A percentile compares a stretch with the other conserved stretches of the same genome.
Conservation (phyloP, 352 stramenopile species). For the Phytophthora sp. region DNA sequence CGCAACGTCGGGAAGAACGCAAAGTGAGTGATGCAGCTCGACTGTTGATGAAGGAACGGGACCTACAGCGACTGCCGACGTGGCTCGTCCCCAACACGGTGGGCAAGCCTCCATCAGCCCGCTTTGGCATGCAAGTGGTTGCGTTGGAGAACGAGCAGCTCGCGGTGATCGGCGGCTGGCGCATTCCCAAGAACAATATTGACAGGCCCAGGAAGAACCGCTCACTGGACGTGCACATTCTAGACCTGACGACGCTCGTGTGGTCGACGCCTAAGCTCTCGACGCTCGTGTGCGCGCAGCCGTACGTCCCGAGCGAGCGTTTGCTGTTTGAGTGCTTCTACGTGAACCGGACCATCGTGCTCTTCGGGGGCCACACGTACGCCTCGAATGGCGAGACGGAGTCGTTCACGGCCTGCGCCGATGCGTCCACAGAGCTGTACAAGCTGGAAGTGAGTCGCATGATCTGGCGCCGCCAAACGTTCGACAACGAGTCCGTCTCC, state of each 20-base stretch:
- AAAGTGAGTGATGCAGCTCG: slow-evolving; percentile 12
- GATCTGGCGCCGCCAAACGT: slow-evolving; percentile 68
- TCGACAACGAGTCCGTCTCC: slow-evolving; percentile 4
- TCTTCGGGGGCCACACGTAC: slow-evolving; percentile 63
- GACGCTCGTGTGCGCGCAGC: slow-evolving; percentile 40
- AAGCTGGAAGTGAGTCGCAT: slow-evolving; percentile 68
- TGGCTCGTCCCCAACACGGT: slow-evolving; percentile 55
- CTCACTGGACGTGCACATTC: slow-evolving; percentile 49
- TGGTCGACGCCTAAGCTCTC: slow-evolving; percentile 57
- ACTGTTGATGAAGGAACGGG: slow-evolving; percentile 17
- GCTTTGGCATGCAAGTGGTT: slow-evolving; percentile 59
- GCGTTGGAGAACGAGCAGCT: slow-evolving; percentile 48
- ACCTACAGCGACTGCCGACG: slow-evolving; percentile 9
- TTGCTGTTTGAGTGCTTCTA: slow-evolving; percentile 64
- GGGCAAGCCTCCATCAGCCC: slow-evolving; percentile 50
- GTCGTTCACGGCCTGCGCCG: slow-evolving; percentile 33
- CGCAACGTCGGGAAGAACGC: not conserved
- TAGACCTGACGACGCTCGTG: slow-evolving; percentile 52
- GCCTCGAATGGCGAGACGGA: slow-evolving; percentile 46
- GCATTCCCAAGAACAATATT: slow-evolving; percentile 18
- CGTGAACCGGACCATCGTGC: slow-evolving; percentile 36
- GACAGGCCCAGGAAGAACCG: slow-evolving; percentile 11
- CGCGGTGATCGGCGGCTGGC: slow-evolving; percentile 42
- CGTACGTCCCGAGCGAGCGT: slow-evolving; percentile 37
- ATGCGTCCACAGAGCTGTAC: slow-evolving; percentile 44